phyloP scores from a whole-genome alignment of 257 asterid species.

The Solanum pennellii region DNA sequence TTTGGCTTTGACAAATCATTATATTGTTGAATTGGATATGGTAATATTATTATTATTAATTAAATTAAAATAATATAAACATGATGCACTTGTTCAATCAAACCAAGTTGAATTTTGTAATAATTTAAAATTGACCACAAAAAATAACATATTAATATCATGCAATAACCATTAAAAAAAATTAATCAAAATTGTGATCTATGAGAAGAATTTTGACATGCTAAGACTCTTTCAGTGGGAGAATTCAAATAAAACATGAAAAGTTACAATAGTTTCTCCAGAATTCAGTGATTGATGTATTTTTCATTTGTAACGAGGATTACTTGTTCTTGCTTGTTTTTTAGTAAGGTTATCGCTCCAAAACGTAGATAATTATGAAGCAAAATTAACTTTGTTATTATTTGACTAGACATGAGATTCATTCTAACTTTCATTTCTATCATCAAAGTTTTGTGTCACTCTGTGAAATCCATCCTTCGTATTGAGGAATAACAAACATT shows the following conservation, averaged over 20 bases:
- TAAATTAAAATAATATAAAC: neutral
- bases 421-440: no score
- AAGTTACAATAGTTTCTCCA: neutral
- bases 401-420: no score
- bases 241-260: neutral
- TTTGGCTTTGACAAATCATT: neutral
- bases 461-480: accelerated
- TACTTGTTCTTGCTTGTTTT: neutral
- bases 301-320: accelerated
- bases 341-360: accelerated
- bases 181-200: neutral
- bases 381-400: no score
- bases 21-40: neutral
- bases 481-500: neutral
- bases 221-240: neutral
- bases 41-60: neutral
- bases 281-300: neutral
- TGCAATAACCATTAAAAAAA: neutral
- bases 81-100: neutral
- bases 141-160: neutral
- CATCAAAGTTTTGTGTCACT: no score
- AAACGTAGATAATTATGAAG: no score
- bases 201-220: neutral
- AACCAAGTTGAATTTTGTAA: neutral
- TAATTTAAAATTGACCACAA: neutral